Evolutionary conservation across 208 protist species (phyloP), one percentile per base, ranked within the genome.

Genomic region (Phytomonas serpens): DNA sequence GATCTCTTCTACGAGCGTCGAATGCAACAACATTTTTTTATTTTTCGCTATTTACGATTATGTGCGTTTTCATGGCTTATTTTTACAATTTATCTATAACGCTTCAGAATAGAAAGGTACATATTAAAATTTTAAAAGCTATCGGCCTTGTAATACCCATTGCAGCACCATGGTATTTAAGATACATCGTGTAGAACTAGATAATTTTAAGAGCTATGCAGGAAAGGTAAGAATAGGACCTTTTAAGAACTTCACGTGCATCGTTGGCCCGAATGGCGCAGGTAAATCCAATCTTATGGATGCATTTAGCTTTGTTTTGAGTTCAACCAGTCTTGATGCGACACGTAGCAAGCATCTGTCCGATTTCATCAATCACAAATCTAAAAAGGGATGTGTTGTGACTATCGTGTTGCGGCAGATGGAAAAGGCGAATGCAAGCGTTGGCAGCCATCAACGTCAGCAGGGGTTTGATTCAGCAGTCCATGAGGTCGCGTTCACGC

Each of bases 251-350:
- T 99, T 99, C 74, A 97, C 96, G n/a, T 97, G 97, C 72, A 92
- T 99, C 33, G 99, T 99, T 67, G 99, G 99, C 0, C 98, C 99
- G 30, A 99, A 99, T 86, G 99, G 99, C 51, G 78, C 89, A 16
- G 99, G 98, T 67, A 99, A 99, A 79, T 98, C 92, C 11, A 99
- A 99, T 81, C 61, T 99, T n/a, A 99, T 99, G 97, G 99, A 99
- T 77, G 98, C 98, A 13, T 86, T 99, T 23, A 90, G 86, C 64
- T 99, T 99, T 77, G 98, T 99, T 16, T 75, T 99, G n/a, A 97
- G 97, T 61, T 79, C 84, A 36, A 81, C 86, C 61, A 75, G 86
- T 29, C 66, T 70, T 4, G 73, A 76, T 6, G 72, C 75, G 42
- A 78, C 99, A 51, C 94, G 98, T 34, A 84, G 90, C 29, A 85